Percentiles rank a stretch among this genome's conserved stretches.
Evolutionary conservation across 2,329 filamentous ascomycete genomes (phyloP).

Genomic region (Apiospora aurea): DNA sequence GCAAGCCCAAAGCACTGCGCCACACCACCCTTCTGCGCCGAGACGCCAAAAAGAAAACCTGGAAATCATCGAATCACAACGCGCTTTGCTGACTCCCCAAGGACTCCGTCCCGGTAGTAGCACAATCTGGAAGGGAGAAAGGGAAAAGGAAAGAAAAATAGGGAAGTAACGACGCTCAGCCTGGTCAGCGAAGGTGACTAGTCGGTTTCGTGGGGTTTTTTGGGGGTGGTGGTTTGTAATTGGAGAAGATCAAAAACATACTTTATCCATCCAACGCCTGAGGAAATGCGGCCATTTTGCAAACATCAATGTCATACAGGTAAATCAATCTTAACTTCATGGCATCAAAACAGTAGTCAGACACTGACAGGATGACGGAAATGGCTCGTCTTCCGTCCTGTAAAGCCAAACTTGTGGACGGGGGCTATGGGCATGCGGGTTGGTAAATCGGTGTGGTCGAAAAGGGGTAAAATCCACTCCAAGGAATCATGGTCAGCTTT

Average conservation of each 20-base stretch:
- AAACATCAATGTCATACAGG: not conserved
- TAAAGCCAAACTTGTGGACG: not conserved
- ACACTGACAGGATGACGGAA: not conserved
- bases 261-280: not conserved
- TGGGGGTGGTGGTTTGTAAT: not conserved
- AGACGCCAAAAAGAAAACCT: not conserved
- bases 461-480: not conserved
- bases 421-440: not conserved
- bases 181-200: not conserved
- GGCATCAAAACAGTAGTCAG: not conserved
- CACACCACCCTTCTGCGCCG: conserved; percentile 3
- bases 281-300: not conserved
- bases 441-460: not conserved
- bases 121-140: not conserved
- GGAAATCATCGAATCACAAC: not conserved
- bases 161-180: not conserved
- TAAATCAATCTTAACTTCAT: not conserved
- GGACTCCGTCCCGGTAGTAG: not conserved
- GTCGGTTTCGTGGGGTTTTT: not conserved
- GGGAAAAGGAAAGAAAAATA: not conserved
- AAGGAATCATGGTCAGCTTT: not conserved
- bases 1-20: conserved; percentile 2
- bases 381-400: not conserved
- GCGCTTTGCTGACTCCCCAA: not conserved
- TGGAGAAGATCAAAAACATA: not conserved